Evolutionary conservation across 2,329 filamentous ascomycete genomes (phyloP), one percentile per base, ranked within the genome.

Genomic region (Sarocladium brachiariae): DNA sequence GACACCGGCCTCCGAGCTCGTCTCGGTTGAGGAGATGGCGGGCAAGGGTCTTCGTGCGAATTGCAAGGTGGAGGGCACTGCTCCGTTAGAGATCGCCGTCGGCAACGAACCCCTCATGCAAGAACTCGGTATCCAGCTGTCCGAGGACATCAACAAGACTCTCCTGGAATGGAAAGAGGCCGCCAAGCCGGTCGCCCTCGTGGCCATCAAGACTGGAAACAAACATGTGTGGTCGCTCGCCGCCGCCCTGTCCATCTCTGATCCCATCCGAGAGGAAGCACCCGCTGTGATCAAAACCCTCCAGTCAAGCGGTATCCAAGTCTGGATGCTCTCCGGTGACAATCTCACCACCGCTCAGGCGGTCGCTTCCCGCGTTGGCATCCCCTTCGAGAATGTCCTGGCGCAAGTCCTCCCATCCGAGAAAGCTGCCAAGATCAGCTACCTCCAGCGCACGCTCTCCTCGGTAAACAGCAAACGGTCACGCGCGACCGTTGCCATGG

Each of bases 311-410:
- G 82, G 85, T 18, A 83, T 87, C 43, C 79, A 83, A 27, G 86
- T 95, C 3, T 96, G 86, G 82, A 95, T 96, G 89, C 83, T 96
- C 33, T 95, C 89, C 0, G 91, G 91, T 25, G 91, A 96, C 70
- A 96, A 96, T 61, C 71, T 74, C n/a, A 83, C 74, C n/a, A 96
- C 91, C 1, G 91, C 91, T 2, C 74, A 77, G 18, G 89, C 89
- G 0, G 88, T 96, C 2, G 91, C 87, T 1, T 70, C 75, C 2
- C 80, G 81, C 59, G 75, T 96, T 16, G 88, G 88, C 19, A 96
- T 96, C 56, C 77, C 81, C 0, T 60, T 73, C 1, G 70, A 74
- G 50, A 87, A 95, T 62, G 84, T 96, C 56, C 87, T 95, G 55
- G 89, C 91, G 10, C 89, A 89, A 56, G 89, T 96, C 4, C 79